phyloP scores from a whole-genome alignment of 345 rosid genomes.

The Rhodamnia rubescens region DNA sequence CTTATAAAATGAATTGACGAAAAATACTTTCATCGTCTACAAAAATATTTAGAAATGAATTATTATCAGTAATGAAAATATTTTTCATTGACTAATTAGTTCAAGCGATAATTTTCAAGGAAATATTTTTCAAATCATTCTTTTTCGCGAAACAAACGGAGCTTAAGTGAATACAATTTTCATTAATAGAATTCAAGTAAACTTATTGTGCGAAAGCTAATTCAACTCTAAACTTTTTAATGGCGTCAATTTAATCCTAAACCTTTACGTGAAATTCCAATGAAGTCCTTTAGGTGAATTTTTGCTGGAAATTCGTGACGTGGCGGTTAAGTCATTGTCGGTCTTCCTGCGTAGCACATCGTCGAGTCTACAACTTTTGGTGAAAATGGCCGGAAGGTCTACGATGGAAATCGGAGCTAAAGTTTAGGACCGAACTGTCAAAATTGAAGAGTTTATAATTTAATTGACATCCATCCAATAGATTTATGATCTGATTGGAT shows the following conservation, averaged over 20 bases:
- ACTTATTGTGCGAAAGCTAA: accelerated
- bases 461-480: accelerated
- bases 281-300: accelerated
- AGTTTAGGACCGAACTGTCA: not conserved
- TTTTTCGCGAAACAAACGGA: no score
- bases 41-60: no score
- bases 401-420: not conserved
- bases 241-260: accelerated
- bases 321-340: accelerated
- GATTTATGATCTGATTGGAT: no score
- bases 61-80: no score
- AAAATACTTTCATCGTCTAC: no score
- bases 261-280: accelerated
- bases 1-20: no score
- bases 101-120: no score
- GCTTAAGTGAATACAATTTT: no score
- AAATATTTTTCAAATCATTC: no score
- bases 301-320: accelerated
- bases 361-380: accelerated
- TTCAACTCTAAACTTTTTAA: accelerated
- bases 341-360: accelerated
- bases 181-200: no score
- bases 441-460: accelerated
- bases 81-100: no score
- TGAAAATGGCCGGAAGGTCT: accelerated